Base-by-base conservation (phyloP, 768 basidiomycete genomes). In the Holtermanniella nyarrowii region DNA sequence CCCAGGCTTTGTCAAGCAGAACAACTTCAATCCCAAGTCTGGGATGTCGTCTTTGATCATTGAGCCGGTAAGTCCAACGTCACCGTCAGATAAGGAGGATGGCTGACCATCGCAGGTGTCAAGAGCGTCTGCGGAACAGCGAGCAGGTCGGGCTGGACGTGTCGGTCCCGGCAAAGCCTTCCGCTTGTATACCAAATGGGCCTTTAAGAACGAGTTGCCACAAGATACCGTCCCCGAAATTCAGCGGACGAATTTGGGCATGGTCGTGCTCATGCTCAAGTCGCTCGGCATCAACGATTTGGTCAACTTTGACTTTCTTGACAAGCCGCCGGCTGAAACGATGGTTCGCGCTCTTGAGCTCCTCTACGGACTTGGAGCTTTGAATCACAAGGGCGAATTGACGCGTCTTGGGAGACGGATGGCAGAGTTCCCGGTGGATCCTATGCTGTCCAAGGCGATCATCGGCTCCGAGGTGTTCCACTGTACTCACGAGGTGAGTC, bases 401-500 rank as follows among this genome's bases (percentile, higher is more conserved):
- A 99, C 95, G n/a, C 89, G 96, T 64, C 79, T 97, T 27, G 95
- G 95, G 1, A 78, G 95, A 53, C 76, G 91, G 49, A 97, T 99
- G 95, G 91, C 93, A 0, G 95, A 99, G 69, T 97, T 99, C 73
- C 95, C 90, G 10, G 89, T 97, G 18, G 95, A 99, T 65, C 95
- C 95, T 5, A 95, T 95, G 85, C 73, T 99, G 60, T 88, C 86
- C 21, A 97, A 96, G 72, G 83, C 85, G 4, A 93, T 99, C 68
- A 89, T 99, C 55, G 85, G 88, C 42, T 95, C 90, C 66, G 95
- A 97, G 69, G 79, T 85, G 51, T 97, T 88, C 71, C 76, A 78
- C 12, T 96, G 93, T 70, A 96, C 93, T 3, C 93, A 99, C 64
- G 95, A 97, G 79, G 89, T 88, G 66, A 57, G 79, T 63, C 3